A percentile compares a stretch with the other conserved stretches of the same genome.
Evolutionary conservation across 257 asterid species (phyloP).

Genomic region (Oldenlandia corymbosa): DNA sequence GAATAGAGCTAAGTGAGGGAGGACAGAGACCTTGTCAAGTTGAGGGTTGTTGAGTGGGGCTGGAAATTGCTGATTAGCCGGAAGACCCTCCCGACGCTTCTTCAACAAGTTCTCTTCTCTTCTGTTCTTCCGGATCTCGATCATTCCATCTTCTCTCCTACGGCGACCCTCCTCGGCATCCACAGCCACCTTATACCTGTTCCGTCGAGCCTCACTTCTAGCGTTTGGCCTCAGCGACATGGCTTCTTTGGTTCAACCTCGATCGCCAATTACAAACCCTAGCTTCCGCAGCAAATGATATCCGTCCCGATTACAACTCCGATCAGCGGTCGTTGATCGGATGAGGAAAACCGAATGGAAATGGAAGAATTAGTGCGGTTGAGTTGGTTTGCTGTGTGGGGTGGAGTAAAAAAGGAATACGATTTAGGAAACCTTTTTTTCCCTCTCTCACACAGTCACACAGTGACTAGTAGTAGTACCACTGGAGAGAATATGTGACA

Average conservation of each 20-base stretch:
- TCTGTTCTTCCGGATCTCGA: constrained; percentile 90
- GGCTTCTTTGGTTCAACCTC: constrained; percentile 16
- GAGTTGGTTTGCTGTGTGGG: not conserved
- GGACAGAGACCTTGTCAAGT: constrained; percentile 72
- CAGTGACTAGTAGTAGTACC: too few relatives aligned
- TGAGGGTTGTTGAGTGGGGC: constrained; percentile 45
- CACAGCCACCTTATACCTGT: constrained; percentile 93
- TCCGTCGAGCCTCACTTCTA: constrained; percentile 85
- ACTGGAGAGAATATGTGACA: too few relatives aligned
- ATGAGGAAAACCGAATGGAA: not conserved
- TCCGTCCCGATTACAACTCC: not conserved
- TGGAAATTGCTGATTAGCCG: constrained; percentile 60
- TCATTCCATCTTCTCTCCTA: constrained; percentile 87
- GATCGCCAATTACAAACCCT: constrained; percentile 28
- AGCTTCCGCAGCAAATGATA: not conserved
- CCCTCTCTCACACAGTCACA: too few relatives aligned
- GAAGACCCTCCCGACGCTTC: constrained; percentile 93
- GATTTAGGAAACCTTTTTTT: not conserved
- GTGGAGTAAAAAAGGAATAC: not conserved
- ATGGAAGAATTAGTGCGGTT: not conserved
- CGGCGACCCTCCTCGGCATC: constrained; percentile 95
- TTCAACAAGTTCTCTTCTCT: constrained; percentile 86
- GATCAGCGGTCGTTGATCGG: constrained; percentile 2
- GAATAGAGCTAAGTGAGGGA: not conserved
- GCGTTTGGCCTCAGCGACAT: constrained; percentile 94